phyloP scores from a whole-genome alignment of 2,329 filamentous ascomycete species.

The Aspergillus piperis region DNA sequence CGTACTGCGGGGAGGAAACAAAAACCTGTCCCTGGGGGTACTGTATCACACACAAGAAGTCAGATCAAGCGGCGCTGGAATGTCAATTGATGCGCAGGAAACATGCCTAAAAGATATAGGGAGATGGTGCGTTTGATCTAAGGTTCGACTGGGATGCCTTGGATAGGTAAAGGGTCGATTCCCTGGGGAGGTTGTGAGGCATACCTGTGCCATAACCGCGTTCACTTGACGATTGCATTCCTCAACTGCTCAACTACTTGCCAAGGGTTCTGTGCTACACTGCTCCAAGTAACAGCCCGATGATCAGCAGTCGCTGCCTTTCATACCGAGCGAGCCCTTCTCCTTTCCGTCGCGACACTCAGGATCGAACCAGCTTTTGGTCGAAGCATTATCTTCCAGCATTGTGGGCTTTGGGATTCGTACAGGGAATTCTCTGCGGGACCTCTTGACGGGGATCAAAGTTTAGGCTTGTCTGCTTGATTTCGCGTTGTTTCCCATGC shows the following conservation, averaged over 20 bases:
- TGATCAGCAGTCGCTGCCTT: neutral
- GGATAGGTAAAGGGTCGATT: neutral
- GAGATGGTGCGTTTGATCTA: slow-evolving; percentile 23
- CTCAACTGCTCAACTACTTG: slow-evolving; percentile 20
- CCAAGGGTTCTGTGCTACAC: neutral
- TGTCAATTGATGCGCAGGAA: neutral
- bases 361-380: neutral
- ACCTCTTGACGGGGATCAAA: slow-evolving; percentile 16
- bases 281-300: neutral
- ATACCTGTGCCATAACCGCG: slow-evolving; percentile 13
- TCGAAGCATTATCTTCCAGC: neutral
- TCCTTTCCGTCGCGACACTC: slow-evolving; percentile 11
- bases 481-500: neutral
- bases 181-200: slow-evolving; percentile 16
- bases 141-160: slow-evolving; percentile 12
- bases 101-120: slow-evolving; percentile 26
- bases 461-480: slow-evolving; percentile 18
- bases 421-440: neutral
- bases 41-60: slow-evolving; percentile 77
- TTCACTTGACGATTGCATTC: slow-evolving; percentile 16
- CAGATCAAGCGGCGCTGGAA: neutral
- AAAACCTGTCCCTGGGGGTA: slow-evolving; percentile 92
- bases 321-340: slow-evolving; percentile 10
- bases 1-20: slow-evolving; percentile 71
- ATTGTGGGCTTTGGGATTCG: neutral